These are phyloP conservation scores for Tuber borchii DNA, from an alignment of 495 filamentous ascomycete species.

Conservation along the genomic window DNA sequence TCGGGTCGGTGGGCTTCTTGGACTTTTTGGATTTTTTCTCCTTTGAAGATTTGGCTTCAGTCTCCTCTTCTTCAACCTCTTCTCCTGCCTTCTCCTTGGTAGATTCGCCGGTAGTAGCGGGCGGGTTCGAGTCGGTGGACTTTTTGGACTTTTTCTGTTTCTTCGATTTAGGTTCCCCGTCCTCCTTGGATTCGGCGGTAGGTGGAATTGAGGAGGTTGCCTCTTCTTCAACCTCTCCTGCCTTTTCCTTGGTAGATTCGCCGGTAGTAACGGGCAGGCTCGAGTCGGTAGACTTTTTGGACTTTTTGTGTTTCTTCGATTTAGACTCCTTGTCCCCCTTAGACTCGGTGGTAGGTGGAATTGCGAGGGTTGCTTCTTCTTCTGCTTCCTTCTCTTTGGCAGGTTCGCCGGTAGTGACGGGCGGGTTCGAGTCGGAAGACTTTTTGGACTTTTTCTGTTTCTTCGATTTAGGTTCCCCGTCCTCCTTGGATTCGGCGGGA, in stretches of 20 bases:
- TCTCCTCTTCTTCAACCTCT: conserved; percentile 12
- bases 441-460: conserved; percentile 34
- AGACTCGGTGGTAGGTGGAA: too few relatives aligned
- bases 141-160: conserved; percentile 36
- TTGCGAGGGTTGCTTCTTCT: too few relatives aligned
- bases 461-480: too few relatives aligned
- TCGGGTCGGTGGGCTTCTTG: conserved; percentile 27
- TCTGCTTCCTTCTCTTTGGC: too few relatives aligned
- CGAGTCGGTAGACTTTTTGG: conserved; percentile 12
- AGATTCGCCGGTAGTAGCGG: conserved; percentile 17
- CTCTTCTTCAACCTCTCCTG: background rate
- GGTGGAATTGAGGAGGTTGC: background rate
- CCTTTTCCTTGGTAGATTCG: too few relatives aligned
- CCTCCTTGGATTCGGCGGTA: conserved; percentile 41
- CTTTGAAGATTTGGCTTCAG: conserved; percentile 11
- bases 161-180: conserved; percentile 24
- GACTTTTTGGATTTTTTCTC: conserved; percentile 32
- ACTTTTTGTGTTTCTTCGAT: conserved; percentile 34
- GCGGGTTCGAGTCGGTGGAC: conserved; percentile 26
- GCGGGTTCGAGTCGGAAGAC: conserved; percentile 25
- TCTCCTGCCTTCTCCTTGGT: background rate
- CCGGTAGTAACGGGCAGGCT: too few relatives aligned
- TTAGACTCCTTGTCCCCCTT: conserved; percentile 23
- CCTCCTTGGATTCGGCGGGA: too few relatives aligned
- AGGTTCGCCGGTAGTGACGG: background rate